Evolutionary conservation across 2,329 filamentous ascomycete genomes (phyloP).

Genomic region (Diaporthe vexans): DNA sequence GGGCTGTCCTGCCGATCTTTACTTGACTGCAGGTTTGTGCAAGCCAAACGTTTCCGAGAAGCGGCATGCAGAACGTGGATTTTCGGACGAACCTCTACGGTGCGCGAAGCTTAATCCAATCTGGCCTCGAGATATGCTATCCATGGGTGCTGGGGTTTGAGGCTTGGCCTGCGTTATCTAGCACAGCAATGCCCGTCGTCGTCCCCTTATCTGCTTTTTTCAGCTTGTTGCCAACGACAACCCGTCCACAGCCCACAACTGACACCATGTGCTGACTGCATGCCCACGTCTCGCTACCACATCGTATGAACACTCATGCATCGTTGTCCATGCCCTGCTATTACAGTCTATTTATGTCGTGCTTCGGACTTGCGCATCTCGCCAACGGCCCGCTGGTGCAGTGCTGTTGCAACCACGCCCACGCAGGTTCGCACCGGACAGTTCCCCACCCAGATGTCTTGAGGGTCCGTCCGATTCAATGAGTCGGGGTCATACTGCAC

Average conservation of each 20-base stretch:
- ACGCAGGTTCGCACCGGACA: neutral
- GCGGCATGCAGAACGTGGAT: neutral
- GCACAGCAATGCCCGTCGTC: no score
- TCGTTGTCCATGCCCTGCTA: neutral
- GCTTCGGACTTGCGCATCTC: constrained; percentile 8
- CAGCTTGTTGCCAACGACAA: neutral
- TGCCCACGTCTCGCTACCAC: neutral
- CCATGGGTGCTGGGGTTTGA: neutral
- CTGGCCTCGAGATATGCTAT: neutral
- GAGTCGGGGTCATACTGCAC: neutral
- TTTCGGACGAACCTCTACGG: constrained; percentile 27
- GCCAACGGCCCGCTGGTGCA: neutral
- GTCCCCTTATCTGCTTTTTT: neutral
- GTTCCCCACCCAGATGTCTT: neutral
- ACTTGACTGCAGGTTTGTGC: neutral
- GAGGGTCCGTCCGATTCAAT: neutral
- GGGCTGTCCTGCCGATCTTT: neutral
- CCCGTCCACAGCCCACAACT: neutral
- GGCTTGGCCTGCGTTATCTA: constrained; percentile 9
- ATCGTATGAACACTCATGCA: neutral
- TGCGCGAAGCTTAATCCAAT: constrained; percentile 28
- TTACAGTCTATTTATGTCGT: neutral
- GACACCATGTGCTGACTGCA: neutral
- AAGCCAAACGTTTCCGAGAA: neutral
- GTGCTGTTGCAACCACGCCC: neutral